Conservation (phyloP, 1,284 basidiomycete genomes). For the Puccinia horiana region DNA sequence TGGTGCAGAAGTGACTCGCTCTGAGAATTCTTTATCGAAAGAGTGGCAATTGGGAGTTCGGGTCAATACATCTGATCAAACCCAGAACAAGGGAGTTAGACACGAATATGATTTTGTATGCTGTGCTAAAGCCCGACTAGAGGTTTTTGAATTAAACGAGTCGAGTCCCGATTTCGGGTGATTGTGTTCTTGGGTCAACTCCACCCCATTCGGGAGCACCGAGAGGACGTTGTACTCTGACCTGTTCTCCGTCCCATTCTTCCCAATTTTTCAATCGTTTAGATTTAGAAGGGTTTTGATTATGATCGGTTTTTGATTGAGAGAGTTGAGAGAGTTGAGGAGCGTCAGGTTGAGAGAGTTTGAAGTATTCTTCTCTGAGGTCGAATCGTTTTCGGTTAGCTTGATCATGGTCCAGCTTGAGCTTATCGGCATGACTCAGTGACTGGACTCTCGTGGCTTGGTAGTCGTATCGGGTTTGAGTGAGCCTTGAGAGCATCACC, state of each 20-base stretch:
- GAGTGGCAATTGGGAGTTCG: too few relatives aligned
- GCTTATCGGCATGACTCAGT: slow-evolving; percentile 56
- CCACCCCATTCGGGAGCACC: slow-evolving; percentile 46
- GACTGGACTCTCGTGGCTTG: slow-evolving; percentile 56
- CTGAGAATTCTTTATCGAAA: too few relatives aligned
- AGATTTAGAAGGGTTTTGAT: background rate
- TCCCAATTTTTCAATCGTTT: slow-evolving; percentile 39
- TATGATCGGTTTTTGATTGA: background rate
- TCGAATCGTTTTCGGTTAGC: slow-evolving; percentile 56
- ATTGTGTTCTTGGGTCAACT: slow-evolving; percentile 15
- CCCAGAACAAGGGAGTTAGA: too few relatives aligned
- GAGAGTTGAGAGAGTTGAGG: background rate
- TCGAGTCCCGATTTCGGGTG: slow-evolving; percentile 28
- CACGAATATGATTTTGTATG: too few relatives aligned
- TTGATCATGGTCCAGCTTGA: slow-evolving; percentile 54
- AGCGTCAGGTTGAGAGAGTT: slow-evolving; percentile 23
- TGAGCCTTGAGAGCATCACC: slow-evolving; percentile 56
- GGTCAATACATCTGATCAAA: too few relatives aligned
- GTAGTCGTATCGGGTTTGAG: slow-evolving; percentile 57
- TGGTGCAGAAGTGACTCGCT: too few relatives aligned
- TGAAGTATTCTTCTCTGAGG: slow-evolving; percentile 58
- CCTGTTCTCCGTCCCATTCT: slow-evolving; percentile 48
- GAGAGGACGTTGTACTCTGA: slow-evolving; percentile 25
- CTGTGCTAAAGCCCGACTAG: background rate
- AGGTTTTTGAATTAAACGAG: slow-evolving; percentile 12